phyloP scores from a whole-genome alignment of 1,139 yeast species.

The Diutina siamensis region DNA sequence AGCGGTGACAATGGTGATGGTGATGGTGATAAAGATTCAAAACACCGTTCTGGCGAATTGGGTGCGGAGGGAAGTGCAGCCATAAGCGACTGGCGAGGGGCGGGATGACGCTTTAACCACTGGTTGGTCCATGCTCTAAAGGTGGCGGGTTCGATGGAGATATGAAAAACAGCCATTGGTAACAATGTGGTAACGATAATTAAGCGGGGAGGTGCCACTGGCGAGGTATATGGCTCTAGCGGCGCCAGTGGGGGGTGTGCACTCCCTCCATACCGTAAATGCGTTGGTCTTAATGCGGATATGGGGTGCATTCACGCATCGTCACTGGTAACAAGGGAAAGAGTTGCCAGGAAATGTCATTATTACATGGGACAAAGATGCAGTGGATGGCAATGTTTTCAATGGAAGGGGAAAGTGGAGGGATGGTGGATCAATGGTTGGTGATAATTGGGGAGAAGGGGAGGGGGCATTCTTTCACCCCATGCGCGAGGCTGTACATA shows the following conservation, averaged over 20 bases:
- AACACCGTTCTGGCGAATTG: not conserved
- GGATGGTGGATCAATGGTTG: too few relatives aligned
- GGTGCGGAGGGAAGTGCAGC: not conserved
- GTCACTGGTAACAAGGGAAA: not conserved
- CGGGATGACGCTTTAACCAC: not conserved
- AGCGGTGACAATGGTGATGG: not conserved
- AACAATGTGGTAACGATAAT: too few relatives aligned
- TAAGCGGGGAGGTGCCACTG: too few relatives aligned
- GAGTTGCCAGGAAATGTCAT: not conserved
- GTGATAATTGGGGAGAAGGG: too few relatives aligned
- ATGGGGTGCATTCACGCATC: not conserved
- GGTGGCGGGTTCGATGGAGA: conserved; percentile 1
- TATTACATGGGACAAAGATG: not conserved
- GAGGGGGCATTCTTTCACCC: too few relatives aligned
- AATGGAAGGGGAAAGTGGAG: too few relatives aligned
- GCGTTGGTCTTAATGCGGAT: not conserved
- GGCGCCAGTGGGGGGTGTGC: not conserved
- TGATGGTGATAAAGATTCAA: not conserved
- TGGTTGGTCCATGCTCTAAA: not conserved
- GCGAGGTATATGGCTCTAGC: too few relatives aligned
- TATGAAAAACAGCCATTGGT: not conserved
- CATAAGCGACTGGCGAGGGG: not conserved
- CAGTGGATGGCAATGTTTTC: not conserved
- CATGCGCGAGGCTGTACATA: too few relatives aligned
- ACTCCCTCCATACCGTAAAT: not conserved